A percentile compares a stretch with the other conserved stretches of the same genome.
Evolutionary conservation across 2,329 filamentous ascomycete species (phyloP).

Genomic region (Monosporascus ibericus): DNA sequence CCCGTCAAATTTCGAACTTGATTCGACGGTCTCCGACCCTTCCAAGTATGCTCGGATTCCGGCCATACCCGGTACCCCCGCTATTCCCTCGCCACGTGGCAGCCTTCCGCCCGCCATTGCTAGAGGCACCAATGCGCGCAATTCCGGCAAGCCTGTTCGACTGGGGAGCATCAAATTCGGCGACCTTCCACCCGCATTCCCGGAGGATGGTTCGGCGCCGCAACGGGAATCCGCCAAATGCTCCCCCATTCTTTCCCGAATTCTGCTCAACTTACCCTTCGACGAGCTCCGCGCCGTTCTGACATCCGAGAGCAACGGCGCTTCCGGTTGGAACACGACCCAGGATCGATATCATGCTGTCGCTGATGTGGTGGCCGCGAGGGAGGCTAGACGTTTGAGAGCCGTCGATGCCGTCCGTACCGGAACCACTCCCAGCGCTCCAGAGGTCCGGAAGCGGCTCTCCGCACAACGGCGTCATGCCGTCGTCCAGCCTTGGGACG

Average conservation of each 20-base stretch:
- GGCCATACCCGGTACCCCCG: constrained; percentile 30
- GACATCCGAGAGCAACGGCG: constrained; percentile 51
- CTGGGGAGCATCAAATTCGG: constrained; percentile 65
- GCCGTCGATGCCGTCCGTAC: constrained; percentile 36
- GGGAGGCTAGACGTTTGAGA: constrained; percentile 48
- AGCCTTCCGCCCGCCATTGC: constrained; percentile 32
- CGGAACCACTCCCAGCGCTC: constrained; percentile 29
- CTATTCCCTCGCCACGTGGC: constrained; percentile 27
- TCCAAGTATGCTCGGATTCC: constrained; percentile 37
- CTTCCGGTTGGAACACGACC: constrained; percentile 43
- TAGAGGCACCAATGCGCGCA: constrained; percentile 28
- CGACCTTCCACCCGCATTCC: constrained; percentile 43
- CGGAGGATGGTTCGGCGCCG: constrained; percentile 22
- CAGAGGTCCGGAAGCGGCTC: constrained; percentile 27
- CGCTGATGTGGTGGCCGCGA: constrained; percentile 45
- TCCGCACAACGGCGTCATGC: constrained; percentile 33
- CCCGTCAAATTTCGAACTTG: constrained; percentile 53
- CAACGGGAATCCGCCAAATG: constrained; percentile 27
- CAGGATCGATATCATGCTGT: constrained; percentile 44
- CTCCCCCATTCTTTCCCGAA: constrained; percentile 53
- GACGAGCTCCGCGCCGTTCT: constrained; percentile 59
- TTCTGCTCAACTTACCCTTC: constrained; percentile 66
- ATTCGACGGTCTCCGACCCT: constrained; percentile 35
- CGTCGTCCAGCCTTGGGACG: constrained; percentile 37
- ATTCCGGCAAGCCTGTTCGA: constrained; percentile 39